Base-by-base conservation (phyloP, 352 stramenopile species). In the Globisporangium takayamanum region DNA sequence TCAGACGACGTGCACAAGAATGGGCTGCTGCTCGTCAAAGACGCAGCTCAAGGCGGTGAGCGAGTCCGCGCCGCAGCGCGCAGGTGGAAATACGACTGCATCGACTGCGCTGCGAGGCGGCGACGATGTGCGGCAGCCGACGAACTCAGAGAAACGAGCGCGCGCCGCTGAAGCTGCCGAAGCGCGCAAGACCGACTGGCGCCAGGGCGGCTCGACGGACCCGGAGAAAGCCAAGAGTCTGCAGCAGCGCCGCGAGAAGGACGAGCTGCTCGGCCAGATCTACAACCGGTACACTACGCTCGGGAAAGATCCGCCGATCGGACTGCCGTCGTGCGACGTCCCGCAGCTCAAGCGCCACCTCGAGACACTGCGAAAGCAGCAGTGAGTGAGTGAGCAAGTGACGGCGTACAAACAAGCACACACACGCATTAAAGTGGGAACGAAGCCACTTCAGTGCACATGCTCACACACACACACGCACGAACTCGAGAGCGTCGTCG, bases 251-350 rank as follows among this genome's bases (percentile, higher is more conserved):
- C 84, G 84, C 33, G 76, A 90, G 47, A 94, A 94, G 61, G 86
- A 94, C 51, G 86, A 94, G 20, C 68, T 95, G 15, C 64, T 95
- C 5, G 84, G 80, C n/a, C 86, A 71, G 57, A 84, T 95, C 55
- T 82, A 84, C 61, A 89, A 88, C 59, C 62, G 74, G 36, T 95
- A 95, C 71, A 74, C 73, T n/a, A 73, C 60, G 49, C 66, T 92
- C 55, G 82, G 83, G 6, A 77, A 83, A 47, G 86, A 95, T 41
- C 73, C 83, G 54, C 84, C 86, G 15, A 93, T 95, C 53, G 86
- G 86, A 0, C 73, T 95, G 53, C 76, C 76, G 25, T 88, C 82
- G 14, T 93, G 82, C 72, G 76, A 89, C 57, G 33, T 92, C 46
- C 70, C 90, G 50, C 80, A 92, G 62, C 73, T 95, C 59, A 74